Conservation (phyloP, 1,284 basidiomycete genomes). For the Cronartium ribicola region DNA sequence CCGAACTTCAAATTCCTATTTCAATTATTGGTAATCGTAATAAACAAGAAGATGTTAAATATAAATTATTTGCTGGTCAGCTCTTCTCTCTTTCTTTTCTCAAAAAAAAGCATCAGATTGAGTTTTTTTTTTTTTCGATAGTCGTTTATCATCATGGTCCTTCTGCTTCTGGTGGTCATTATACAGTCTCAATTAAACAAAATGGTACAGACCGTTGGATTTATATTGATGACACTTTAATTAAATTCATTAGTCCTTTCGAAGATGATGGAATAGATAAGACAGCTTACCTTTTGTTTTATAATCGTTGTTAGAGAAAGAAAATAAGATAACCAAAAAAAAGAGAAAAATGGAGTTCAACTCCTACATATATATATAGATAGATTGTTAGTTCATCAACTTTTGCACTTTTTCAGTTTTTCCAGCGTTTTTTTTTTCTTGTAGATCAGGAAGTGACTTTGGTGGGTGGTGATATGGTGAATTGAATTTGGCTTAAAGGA, state of each 20-base stretch:
- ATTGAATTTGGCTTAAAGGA: no score
- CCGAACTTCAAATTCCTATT: slow-evolving; percentile 68
- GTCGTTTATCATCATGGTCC: slow-evolving; percentile 91
- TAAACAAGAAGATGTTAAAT: slow-evolving; percentile 58
- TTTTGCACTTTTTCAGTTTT: slow-evolving; percentile 59
- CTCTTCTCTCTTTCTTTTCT: not conserved
- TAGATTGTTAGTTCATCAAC: not conserved
- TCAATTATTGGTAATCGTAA: slow-evolving; percentile 56
- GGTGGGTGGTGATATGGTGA: no score
- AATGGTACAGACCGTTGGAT: slow-evolving; percentile 64
- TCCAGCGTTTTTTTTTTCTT: no score
- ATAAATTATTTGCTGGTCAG: slow-evolving; percentile 86
- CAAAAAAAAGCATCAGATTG: not conserved
- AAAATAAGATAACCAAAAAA: no score
- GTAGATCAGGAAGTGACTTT: no score
- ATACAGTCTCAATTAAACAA: slow-evolving; percentile 73
- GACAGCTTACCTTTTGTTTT: slow-evolving; percentile 18
- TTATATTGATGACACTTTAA: slow-evolving; percentile 79
- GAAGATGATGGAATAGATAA: slow-evolving; percentile 9
- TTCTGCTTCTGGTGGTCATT: slow-evolving; percentile 88
- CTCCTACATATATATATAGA: not conserved
- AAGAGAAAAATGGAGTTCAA: not conserved
- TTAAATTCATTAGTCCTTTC: slow-evolving; percentile 11
- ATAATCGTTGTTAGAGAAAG: not conserved
- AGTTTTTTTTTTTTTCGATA: slow-evolving; percentile 48